Evolutionary conservation across 495 filamentous ascomycete genomes (phyloP).

Genomic region (Neurospora cerealis): DNA sequence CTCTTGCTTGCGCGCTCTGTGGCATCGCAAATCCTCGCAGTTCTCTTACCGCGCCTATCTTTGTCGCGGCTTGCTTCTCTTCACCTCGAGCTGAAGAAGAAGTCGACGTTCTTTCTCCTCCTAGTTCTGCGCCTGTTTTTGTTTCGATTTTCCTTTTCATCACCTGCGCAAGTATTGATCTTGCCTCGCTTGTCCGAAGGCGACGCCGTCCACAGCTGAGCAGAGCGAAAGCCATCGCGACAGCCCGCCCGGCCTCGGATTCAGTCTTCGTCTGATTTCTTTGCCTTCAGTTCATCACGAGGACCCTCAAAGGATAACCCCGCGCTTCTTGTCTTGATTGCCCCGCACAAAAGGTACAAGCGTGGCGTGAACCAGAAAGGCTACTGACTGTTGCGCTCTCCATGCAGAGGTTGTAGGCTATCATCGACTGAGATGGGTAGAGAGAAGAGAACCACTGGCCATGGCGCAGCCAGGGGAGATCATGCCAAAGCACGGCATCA

Average conservation of each 20-base stretch:
- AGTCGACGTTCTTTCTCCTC: background rate
- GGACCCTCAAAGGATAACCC: background rate
- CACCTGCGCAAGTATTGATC: background rate
- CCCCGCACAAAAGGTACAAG: background rate
- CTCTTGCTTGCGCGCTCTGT: background rate
- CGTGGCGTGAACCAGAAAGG: background rate
- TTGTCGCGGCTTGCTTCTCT: background rate
- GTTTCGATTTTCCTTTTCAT: background rate
- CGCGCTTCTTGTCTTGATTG: background rate
- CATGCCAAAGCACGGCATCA: conserved; percentile 27
- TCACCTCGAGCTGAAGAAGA: background rate
- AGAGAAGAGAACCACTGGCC: conserved; percentile 16
- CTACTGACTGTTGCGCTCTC: background rate
- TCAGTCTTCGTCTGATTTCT: background rate
- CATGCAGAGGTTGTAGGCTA: conserved; percentile 2
- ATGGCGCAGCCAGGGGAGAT: conserved; percentile 11
- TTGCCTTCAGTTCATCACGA: background rate
- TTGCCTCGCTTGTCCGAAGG: background rate
- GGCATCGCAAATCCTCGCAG: background rate
- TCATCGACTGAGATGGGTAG: conserved; percentile 17
- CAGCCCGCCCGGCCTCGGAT: background rate
- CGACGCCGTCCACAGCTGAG: background rate
- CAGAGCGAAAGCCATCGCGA: background rate
- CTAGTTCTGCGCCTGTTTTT: background rate
- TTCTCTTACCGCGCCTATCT: background rate